Evolutionary conservation across 441 rosid species (phyloP).

Genomic region (Croton setiger): DNA sequence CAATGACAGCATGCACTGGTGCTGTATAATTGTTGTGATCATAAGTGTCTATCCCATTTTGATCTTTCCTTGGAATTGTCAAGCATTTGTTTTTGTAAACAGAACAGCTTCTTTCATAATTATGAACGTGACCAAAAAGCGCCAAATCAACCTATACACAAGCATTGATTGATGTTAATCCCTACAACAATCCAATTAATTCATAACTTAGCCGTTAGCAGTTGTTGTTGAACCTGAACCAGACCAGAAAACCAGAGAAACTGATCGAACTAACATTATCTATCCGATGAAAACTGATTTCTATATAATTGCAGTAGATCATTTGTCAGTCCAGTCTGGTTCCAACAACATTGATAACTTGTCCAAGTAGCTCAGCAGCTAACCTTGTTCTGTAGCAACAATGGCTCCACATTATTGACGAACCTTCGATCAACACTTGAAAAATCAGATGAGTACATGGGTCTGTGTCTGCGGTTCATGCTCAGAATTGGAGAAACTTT

Average conservation of each 20-base stretch:
- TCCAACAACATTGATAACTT: no score
- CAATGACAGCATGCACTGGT: conserved; percentile 55
- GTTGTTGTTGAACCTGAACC: no score
- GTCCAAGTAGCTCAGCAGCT: not conserved
- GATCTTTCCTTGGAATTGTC: conserved; percentile 49
- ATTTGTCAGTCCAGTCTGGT: no score
- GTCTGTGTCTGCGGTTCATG: conserved; percentile 50
- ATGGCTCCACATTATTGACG: conserved; percentile 35
- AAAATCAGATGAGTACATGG: conserved; percentile 44
- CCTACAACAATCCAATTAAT: not conserved
- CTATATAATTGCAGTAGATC: no score
- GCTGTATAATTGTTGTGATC: conserved; percentile 47
- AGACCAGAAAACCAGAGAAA: no score
- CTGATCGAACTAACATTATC: no score
- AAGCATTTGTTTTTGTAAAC: conserved; percentile 34
- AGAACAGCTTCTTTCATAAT: conserved; percentile 60
- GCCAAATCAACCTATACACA: conserved; percentile 47
- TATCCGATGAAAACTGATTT: no score
- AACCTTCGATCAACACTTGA: conserved; percentile 19
- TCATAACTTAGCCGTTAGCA: not conserved
- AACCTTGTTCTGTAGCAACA: conserved; percentile 44
- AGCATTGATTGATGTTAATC: not conserved
- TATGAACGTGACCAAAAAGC: conserved; percentile 66
- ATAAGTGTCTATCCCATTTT: conserved; percentile 39
- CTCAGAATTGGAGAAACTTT: not conserved